Evolutionary conservation across 805 yeast species (phyloP).

Genomic region (Ogataea trehaloabstinens): DNA sequence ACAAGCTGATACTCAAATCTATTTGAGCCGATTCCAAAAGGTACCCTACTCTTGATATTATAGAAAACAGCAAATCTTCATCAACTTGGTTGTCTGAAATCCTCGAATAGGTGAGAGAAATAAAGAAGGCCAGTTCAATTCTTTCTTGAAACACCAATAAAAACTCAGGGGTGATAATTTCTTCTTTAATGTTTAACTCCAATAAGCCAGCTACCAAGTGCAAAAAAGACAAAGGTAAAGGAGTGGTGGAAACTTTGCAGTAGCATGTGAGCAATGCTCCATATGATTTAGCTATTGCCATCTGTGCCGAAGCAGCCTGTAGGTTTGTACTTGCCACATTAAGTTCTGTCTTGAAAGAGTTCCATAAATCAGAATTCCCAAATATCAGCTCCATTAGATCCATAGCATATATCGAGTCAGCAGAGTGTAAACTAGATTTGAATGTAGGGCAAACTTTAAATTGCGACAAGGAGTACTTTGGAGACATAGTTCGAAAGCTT

Average conservation of each 20-base stretch:
- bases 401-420: slow-evolving; percentile 55
- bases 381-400: slow-evolving; percentile 62
- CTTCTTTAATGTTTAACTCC: slow-evolving; percentile 48
- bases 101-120: slow-evolving; percentile 39
- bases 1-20: slow-evolving; percentile 43
- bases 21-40: slow-evolving; percentile 50
- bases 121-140: slow-evolving; percentile 62
- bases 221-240: slow-evolving; percentile 27
- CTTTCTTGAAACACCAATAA: slow-evolving; percentile 57
- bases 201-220: slow-evolving; percentile 49
- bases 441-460: slow-evolving; percentile 50
- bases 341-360: slow-evolving; percentile 47
- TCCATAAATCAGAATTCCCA: slow-evolving; percentile 44
- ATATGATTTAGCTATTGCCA: slow-evolving; percentile 68
- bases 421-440: slow-evolving; percentile 49
- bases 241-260: slow-evolving; percentile 41
- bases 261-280: slow-evolving; percentile 74
- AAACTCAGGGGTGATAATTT: slow-evolving; percentile 47
- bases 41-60: slow-evolving; percentile 42
- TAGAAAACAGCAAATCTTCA: slow-evolving; percentile 37
- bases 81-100: slow-evolving; percentile 28
- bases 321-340: slow-evolving; percentile 58
- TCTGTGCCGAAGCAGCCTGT: slow-evolving; percentile 65
- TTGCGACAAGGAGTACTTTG: slow-evolving; percentile 43
- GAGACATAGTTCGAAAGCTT: slow-evolving; percentile 46